Percentiles rank a stretch among this genome's conserved stretches.
phyloP scores from a whole-genome alignment of 305 asterid genomes.

The Coffea humblotiana region DNA sequence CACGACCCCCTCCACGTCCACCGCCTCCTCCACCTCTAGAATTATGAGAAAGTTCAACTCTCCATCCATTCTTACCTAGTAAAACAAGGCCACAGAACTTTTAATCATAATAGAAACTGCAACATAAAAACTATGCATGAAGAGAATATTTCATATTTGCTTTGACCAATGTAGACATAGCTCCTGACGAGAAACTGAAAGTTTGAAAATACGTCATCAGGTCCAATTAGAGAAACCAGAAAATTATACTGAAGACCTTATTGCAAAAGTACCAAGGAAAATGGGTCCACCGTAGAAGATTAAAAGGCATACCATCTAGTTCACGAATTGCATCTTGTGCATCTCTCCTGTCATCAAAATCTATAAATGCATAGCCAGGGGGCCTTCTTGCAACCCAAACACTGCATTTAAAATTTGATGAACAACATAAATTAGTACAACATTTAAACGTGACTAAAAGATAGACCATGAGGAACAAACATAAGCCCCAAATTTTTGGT shows the following conservation, averaged over 20 bases:
- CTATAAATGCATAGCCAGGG: slow-evolving; percentile 95
- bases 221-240: not conserved
- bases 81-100: slow-evolving; percentile 1
- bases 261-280: not conserved
- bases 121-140: not conserved
- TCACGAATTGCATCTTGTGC: slow-evolving; percentile 96
- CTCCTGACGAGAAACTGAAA: no score
- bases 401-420: slow-evolving; percentile 41
- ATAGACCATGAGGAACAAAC: not conserved
- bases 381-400: slow-evolving; percentile 99
- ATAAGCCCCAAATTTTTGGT: not conserved
- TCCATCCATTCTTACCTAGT: slow-evolving; percentile 96
- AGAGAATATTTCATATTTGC: not conserved
- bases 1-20: slow-evolving; percentile 50
- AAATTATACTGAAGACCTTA: not conserved
- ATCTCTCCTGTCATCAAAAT: slow-evolving; percentile 90
- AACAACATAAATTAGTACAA: not conserved
- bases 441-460: not conserved
- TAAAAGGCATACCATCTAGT: slow-evolving; percentile 57
- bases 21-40: slow-evolving; percentile 72
- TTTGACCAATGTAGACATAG: not conserved
- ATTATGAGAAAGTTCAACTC: slow-evolving; percentile 96
- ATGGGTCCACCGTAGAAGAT: not conserved
- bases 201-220: not conserved
- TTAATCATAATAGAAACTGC: not conserved